These are phyloP conservation scores for Oryza nivara DNA, from an alignment of 176 grass and related monocot genomes.

Conservation along the genomic window DNA sequence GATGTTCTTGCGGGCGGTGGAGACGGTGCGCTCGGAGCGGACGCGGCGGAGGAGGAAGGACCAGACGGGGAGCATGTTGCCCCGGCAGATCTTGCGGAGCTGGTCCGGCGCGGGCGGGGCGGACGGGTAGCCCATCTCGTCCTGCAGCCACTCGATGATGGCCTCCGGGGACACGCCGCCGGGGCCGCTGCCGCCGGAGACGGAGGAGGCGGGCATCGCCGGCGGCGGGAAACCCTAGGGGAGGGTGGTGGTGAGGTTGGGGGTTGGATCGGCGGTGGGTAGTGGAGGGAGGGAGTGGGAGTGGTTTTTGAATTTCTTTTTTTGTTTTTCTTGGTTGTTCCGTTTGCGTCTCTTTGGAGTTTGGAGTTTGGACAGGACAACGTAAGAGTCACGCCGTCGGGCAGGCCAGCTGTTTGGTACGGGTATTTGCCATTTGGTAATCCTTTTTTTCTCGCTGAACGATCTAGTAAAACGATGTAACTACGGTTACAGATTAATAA, in stretches of 20 bases:
- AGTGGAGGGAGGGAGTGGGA: constrained; percentile 44
- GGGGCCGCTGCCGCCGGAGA: constrained; percentile 55
- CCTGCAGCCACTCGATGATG: constrained; percentile 96
- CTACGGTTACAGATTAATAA: too few species aligned
- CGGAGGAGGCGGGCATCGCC: constrained; percentile 67
- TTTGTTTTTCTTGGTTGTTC: not conserved
- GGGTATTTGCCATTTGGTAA: too few species aligned
- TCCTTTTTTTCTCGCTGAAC: too few species aligned
- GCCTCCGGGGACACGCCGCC: constrained; percentile 76
- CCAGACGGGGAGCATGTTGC: constrained; percentile 98
- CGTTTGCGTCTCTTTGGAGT: constrained; percentile 19
- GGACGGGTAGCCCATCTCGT: constrained; percentile 97
- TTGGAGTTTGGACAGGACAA: not conserved
- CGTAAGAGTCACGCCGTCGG: constrained; percentile 4
- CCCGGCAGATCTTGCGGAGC: constrained; percentile 99
- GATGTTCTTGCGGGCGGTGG: constrained; percentile 84
- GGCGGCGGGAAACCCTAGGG: constrained; percentile 41
- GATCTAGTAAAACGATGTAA: too few species aligned
- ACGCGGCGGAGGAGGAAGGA: constrained; percentile 90
- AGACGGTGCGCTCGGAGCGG: constrained; percentile 89
- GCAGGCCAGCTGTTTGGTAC: too few species aligned
- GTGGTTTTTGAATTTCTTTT: constrained; percentile 44
- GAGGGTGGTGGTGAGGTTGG: constrained; percentile 19
- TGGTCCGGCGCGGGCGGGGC: constrained; percentile 75
- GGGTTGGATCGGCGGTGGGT: constrained; percentile 8